Evolutionary conservation across 2,329 filamentous ascomycete species (phyloP), one percentile per base, ranked within the genome.

Genomic region (Colletotrichum lentis): DNA sequence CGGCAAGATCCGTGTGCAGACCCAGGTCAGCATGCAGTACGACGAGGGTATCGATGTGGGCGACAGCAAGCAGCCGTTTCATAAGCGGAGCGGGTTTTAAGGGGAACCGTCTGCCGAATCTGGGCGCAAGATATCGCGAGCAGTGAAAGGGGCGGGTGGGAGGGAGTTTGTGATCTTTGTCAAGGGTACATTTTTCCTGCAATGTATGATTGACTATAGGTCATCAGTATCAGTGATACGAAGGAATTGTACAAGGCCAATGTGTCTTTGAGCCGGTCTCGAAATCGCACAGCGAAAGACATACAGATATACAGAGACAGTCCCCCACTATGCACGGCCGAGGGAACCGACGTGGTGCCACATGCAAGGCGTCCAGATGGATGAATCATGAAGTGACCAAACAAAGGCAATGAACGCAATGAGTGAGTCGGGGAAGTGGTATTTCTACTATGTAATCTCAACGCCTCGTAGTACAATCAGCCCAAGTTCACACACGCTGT

Each of bases 1-100:
- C 8, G 61, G 61, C 16, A 53, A 54, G 3, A 64, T 64, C 24
- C 52, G 61, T 4, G 61, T 64, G 43, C 43, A 44, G 16, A 44
- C 43, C 43, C 43, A 44, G 16, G 43, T 44, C 43, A 44, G 43
- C 43, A 44, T 44, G 43, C 43, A 44, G n/a, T 44, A 44, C 43
- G 43, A 44, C 43, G 43, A 44, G 43, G 7, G 43, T 6, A 44
- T 18, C n/a, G 43, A 44, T 6, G n/a, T 20, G 18, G 6, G 18
- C 43, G 18, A 44, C 1, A 44, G n/a, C 18, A 44, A 44, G 8
- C 18, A 44, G 43, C 43, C 43, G 43, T 44, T 52, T 52, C 20
- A 18, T 3, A 44, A 10, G 43, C 43, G 43, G 1, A 20, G 43
- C 43, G 43, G 43, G n/a, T 10, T 20, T n/a, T 44, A 44, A 44